phyloP scores from a whole-genome alignment of 495 filamentous ascomycete genomes.

The Sordaria brevicollis region DNA sequence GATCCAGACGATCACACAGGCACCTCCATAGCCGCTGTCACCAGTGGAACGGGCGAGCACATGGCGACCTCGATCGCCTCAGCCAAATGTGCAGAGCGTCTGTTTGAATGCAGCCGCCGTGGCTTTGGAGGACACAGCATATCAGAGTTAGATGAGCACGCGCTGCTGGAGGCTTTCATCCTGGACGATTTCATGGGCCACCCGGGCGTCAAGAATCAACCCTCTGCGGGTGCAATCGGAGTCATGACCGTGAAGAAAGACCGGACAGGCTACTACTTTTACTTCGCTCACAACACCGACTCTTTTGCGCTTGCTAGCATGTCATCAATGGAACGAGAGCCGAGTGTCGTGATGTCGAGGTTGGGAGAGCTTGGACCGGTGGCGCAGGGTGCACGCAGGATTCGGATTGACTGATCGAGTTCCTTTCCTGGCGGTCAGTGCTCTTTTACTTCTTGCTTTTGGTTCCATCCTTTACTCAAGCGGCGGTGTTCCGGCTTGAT shows the following conservation, averaged over 20 bases:
- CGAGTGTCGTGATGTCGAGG: conserved; percentile 78
- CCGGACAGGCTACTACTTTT: conserved; percentile 56
- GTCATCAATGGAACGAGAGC: conserved; percentile 59
- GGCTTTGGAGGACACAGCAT: conserved; percentile 46
- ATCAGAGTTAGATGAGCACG: conserved; percentile 57
- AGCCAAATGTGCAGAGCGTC: conserved; percentile 60
- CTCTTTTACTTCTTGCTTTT: neutral
- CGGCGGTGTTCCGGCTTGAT: neutral
- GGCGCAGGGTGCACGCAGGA: conserved; percentile 41
- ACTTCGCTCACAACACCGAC: conserved; percentile 89
- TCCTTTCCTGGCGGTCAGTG: neutral
- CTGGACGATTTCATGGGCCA: conserved; percentile 73
- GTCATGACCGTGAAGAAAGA: conserved; percentile 77
- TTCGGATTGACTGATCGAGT: conserved; percentile 20
- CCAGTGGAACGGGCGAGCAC: conserved; percentile 92
- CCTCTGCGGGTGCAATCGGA: conserved; percentile 68
- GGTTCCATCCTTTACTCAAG: neutral
- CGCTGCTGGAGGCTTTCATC: conserved; percentile 61
- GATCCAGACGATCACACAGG: conserved; percentile 44
- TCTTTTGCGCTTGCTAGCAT: conserved; percentile 87
- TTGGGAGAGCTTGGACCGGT: conserved; percentile 26
- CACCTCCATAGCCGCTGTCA: conserved; percentile 64
- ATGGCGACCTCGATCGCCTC: conserved; percentile 89
- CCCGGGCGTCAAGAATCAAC: conserved; percentile 61
- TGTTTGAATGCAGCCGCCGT: conserved; percentile 57